These are phyloP conservation scores for Xylaria sp. DNA, from an alignment of 2,329 filamentous ascomycete species.

Conservation along the genomic window DNA sequence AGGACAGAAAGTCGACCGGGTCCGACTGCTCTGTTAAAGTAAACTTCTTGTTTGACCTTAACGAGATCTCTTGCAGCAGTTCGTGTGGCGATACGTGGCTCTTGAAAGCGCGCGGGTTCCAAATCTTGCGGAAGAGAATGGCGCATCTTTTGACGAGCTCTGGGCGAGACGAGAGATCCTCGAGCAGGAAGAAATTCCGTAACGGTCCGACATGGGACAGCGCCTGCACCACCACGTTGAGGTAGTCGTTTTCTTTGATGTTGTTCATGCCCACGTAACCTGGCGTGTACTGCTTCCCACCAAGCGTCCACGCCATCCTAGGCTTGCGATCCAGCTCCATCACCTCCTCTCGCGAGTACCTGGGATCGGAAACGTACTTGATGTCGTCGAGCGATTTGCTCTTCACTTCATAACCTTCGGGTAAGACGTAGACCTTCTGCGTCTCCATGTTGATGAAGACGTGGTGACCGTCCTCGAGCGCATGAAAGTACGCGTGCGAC, in stretches of 20 bases:
- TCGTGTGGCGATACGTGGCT: conserved; percentile 97
- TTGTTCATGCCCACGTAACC: conserved; percentile 99
- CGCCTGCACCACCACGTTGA: conserved; percentile 93
- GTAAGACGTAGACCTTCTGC: conserved; percentile 89
- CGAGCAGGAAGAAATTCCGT: conserved; percentile 90
- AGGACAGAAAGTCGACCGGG: conserved; percentile 94
- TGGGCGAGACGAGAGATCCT: conserved; percentile 75
- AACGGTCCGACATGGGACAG: conserved; percentile 89
- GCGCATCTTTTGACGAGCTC: conserved; percentile 90
- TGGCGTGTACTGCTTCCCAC: conserved; percentile 86
- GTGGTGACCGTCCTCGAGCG: conserved; percentile 93
- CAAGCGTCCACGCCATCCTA: conserved; percentile 77
- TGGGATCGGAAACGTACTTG: conserved; percentile 95
- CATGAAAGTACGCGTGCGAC: conserved; percentile 97
- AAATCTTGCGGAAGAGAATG: conserved; percentile 93
- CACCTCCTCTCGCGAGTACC: conserved; percentile 83
- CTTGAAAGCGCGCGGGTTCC: conserved; percentile 97
- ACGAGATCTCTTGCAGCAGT: conserved; percentile 90
- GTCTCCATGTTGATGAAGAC: conserved; percentile 98
- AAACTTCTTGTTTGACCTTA: conserved; percentile 92
- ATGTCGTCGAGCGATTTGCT: conserved; percentile 97
- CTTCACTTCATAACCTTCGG: conserved; percentile 96
- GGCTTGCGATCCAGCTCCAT: conserved; percentile 76
- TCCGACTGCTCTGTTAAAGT: conserved; percentile 91
- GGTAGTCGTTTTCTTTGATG: conserved; percentile 99